Evolutionary conservation across 805 yeast species (phyloP), one percentile per base, ranked within the genome.

Genomic region (Starmerella vaccinii): DNA sequence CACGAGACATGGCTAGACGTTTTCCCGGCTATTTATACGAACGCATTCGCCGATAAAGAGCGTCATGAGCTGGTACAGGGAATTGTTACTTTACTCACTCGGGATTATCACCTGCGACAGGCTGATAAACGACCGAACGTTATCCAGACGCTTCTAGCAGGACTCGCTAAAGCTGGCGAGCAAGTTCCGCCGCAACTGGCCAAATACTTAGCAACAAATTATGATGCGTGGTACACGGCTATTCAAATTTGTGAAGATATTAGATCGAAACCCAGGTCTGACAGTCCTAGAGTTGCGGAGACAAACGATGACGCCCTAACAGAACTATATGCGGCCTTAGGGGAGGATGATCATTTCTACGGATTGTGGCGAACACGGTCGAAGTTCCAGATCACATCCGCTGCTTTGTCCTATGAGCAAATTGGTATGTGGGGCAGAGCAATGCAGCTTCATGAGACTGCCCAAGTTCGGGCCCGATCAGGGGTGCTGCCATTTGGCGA

Each of bases 361-460:
- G 99, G 99, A 3, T 73, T 88, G 57, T 92, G 99, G 99, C 79
- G 97, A 69, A 76, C 97, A 65, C 76, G 97, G 52, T 95, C 97
- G 7, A 90, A 90, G 66, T 92, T 90, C 63, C 76, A 83, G 8
- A 96, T 92, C 63, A 92, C 98, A 0, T 87, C 84, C 54, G 78
- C 92, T 38, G 98, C 97, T 0, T 70, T 94, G 26, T 85, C 96
- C 0, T 90, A 81, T 63, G 99, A 92, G 65, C 98, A 92, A 65
- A 76, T 89, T 56, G 97, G 98, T 8, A 69, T 87, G 59, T 92
- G 95, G 95, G 92, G 83, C 53, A 82, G 85, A 55, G 97, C 97
- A 0, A 82, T 87, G 65, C 94, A 88, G 63, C 70, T 90, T 55
- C 94, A 94, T 60, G 99, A 92, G 67, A 80, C 88, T 21, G 98